These are phyloP conservation scores for Corylus americana DNA, from an alignment of 306 rosid genomes.

Conservation along the genomic window DNA sequence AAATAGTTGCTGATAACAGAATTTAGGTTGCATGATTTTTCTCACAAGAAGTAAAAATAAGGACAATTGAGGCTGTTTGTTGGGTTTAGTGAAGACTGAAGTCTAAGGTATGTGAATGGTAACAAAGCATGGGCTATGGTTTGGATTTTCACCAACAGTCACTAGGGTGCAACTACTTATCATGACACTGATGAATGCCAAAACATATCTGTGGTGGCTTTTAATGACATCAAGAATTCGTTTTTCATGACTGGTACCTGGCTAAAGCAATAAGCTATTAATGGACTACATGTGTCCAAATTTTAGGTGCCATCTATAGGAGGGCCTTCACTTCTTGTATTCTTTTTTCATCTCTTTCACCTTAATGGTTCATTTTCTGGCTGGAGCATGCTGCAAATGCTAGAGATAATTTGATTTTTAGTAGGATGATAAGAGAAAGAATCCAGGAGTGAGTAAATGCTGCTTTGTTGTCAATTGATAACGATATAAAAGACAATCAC, in stretches of 20 bases:
- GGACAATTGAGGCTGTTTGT: not conserved
- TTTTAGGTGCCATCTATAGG: not conserved
- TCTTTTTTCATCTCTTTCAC: not conserved
- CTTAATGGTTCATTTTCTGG: not conserved
- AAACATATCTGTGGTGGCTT: no score
- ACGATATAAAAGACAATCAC: conserved; percentile 2
- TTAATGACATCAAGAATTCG: not conserved
- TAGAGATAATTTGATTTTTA: not conserved
- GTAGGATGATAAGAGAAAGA: not conserved
- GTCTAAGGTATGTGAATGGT: not conserved
- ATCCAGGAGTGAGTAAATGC: not conserved
- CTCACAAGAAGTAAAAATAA: not conserved
- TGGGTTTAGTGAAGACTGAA: not conserved
- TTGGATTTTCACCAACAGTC: not conserved
- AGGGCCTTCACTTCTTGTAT: not conserved
- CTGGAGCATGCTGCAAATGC: not conserved
- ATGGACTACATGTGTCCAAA: not conserved
- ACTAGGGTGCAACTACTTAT: not conserved
- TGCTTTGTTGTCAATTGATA: not conserved
- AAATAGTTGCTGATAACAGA: not conserved
- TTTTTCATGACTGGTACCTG: not conserved
- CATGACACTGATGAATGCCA: not conserved
- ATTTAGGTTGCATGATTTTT: not conserved
- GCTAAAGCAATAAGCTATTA: not conserved
- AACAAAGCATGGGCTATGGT: not conserved